phyloP scores from a whole-genome alignment of 192 early-diverging fungal species.

The Chytriomyces sp. region DNA sequence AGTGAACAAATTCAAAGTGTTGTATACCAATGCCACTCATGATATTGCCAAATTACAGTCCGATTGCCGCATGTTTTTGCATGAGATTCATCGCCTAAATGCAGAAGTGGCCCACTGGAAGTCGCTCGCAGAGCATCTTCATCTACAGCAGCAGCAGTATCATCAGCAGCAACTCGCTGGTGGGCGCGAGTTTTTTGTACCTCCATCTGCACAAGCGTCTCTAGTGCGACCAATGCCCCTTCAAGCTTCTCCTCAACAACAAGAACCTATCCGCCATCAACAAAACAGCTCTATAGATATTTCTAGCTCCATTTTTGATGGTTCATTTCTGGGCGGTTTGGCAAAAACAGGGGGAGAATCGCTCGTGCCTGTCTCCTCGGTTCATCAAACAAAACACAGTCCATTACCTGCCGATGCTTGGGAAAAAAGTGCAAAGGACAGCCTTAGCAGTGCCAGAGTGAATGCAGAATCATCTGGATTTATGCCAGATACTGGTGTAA shows the following conservation, averaged over 20 bases:
- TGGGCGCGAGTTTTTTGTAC: neutral
- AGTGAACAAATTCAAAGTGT: neutral
- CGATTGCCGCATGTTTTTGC: constrained; percentile 10
- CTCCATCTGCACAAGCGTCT: neutral
- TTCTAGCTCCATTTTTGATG: neutral
- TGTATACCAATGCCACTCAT: neutral
- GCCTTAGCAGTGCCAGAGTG: neutral
- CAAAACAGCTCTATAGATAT: neutral
- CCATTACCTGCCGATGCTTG: neutral
- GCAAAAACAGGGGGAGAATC: neutral
- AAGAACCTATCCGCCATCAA: neutral
- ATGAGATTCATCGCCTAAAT: constrained; percentile 13
- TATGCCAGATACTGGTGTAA: neutral
- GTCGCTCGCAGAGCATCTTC: neutral
- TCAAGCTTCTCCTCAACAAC: neutral
- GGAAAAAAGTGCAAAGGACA: neutral
- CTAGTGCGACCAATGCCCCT: no score
- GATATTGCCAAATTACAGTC: neutral
- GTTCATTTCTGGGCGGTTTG: neutral
- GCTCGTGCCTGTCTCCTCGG: neutral
- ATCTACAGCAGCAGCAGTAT: constrained; percentile 10
- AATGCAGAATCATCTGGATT: neutral
- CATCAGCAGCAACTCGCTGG: neutral
- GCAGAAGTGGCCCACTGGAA: constrained; percentile 14
- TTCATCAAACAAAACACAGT: neutral